Conservation (phyloP, 176 grass and related monocot species). For the Alopecurus myosuroides region DNA sequence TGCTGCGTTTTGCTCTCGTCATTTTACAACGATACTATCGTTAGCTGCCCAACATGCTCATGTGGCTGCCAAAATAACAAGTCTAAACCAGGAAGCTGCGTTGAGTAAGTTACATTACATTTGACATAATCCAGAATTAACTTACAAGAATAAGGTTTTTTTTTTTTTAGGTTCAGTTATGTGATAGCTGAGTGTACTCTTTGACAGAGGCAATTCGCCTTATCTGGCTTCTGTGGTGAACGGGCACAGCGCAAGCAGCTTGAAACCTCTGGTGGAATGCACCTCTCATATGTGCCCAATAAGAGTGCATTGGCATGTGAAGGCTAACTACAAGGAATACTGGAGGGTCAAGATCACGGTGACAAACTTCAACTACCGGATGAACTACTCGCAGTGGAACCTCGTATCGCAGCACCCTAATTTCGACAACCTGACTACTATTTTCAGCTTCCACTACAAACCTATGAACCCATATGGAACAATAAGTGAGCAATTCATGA, state of each 20-base stretch:
- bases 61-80: conserved; percentile 76
- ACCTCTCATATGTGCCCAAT: conserved; percentile 91
- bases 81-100: conserved; percentile 59
- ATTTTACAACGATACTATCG: conserved; percentile 81
- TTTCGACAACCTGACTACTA: conserved; percentile 68
- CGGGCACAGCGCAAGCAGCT: conserved; percentile 25
- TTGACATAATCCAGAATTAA: not conserved
- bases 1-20: conserved; percentile 81
- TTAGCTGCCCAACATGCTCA: conserved; percentile 64
- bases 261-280: conserved; percentile 62
- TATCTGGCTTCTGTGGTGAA: conserved; percentile 57
- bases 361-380: conserved; percentile 76
- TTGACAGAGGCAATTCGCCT: conserved; percentile 58
- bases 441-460: conserved; percentile 81
- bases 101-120: conserved; percentile 48
- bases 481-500: conserved; percentile 52
- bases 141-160: not conserved
- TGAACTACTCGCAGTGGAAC: conserved; percentile 91
- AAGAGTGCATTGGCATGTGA: conserved; percentile 92
- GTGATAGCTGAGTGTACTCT: conserved; percentile 11
- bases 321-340: conserved; percentile 76
- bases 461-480: conserved; percentile 50
- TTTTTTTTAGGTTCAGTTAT: conserved; percentile 22
- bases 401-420: conserved; percentile 74
- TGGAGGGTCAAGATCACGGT: conserved; percentile 78